A percentile compares a stretch with the other conserved stretches of the same genome.
Evolutionary conservation across 2,329 filamentous ascomycete species (phyloP).

Genomic region (Chaetomiaceae sp.): DNA sequence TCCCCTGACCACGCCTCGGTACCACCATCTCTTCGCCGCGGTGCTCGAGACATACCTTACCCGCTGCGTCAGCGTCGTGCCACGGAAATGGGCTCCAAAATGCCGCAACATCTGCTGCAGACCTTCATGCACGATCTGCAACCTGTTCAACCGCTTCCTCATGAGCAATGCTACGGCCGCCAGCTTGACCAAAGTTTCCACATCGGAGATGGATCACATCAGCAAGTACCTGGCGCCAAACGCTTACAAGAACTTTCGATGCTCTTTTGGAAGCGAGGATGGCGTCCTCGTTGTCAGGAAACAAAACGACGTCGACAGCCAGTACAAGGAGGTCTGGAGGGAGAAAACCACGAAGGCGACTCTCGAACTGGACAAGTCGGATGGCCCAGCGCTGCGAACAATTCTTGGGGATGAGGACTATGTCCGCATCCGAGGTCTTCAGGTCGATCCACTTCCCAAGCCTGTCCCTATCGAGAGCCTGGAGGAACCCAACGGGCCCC

Average conservation of each 20-base stretch:
- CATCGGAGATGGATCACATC: neutral
- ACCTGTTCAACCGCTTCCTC: slow-evolving; percentile 8
- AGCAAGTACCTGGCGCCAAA: neutral
- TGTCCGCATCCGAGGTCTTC: neutral
- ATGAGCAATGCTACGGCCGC: neutral
- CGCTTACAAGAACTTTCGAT: neutral
- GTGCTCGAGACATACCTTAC: slow-evolving; percentile 13
- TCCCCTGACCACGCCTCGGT: slow-evolving; percentile 8
- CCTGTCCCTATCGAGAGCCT: slow-evolving; percentile 2
- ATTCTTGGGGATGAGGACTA: slow-evolving; percentile 2
- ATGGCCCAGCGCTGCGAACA: neutral
- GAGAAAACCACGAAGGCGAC: neutral
- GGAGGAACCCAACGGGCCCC: neutral
- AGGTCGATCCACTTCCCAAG: neutral
- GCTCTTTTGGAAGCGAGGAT: neutral
- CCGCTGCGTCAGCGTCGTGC: slow-evolving; percentile 4
- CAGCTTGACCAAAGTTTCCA: neutral
- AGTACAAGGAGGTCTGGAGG: neutral
- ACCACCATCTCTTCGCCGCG: slow-evolving; percentile 16
- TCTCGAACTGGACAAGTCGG: neutral
- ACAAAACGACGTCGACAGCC: neutral
- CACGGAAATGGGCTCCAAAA: neutral
- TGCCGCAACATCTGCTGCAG: neutral
- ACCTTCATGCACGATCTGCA: slow-evolving; percentile 5
- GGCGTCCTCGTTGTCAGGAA: slow-evolving; percentile 2